phyloP scores from a whole-genome alignment of 129 eudicot genomes.

The Tagetes erecta region DNA sequence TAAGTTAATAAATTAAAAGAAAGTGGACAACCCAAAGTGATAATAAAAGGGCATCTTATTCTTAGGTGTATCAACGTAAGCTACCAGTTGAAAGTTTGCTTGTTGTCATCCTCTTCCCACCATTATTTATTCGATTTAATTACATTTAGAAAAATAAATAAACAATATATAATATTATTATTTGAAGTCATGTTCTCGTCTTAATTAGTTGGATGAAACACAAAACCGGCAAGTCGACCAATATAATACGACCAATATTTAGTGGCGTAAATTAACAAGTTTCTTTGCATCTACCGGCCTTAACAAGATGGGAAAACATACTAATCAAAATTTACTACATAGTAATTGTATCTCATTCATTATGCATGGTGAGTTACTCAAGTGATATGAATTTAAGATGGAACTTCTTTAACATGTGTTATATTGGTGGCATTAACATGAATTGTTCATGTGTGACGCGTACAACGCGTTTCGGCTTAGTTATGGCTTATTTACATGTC shows the following conservation, averaged over 20 bases:
- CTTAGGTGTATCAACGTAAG: slow-evolving; percentile 42
- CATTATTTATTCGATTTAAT: neutral
- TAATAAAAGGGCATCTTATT: slow-evolving; percentile 50
- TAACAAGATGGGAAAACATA: neutral
- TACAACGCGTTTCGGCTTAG: no score
- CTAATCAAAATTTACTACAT: no score
- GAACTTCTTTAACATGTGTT: no score
- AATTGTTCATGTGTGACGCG: no score
- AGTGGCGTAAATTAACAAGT: neutral
- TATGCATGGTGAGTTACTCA: no score
- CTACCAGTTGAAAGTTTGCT: slow-evolving; percentile 22
- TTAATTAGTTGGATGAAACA: slow-evolving; percentile 19
- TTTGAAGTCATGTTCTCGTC: slow-evolving; percentile 15
- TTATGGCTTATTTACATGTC: no score
- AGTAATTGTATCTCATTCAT: no score
- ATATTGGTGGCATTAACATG: no score
- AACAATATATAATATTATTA: neutral
- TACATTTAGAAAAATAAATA: neutral
- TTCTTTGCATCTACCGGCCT: neutral
- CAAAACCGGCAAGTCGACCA: slow-evolving; percentile 26
- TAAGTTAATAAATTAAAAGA: neutral
- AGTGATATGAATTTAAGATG: no score
- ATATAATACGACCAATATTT: slow-evolving; percentile 17
- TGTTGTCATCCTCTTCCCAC: slow-evolving; percentile 20
- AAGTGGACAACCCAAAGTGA: slow-evolving; percentile 44